Evolutionary conservation across 2,329 filamentous ascomycete species (phyloP).

Genomic region (Triangularia setosa): DNA sequence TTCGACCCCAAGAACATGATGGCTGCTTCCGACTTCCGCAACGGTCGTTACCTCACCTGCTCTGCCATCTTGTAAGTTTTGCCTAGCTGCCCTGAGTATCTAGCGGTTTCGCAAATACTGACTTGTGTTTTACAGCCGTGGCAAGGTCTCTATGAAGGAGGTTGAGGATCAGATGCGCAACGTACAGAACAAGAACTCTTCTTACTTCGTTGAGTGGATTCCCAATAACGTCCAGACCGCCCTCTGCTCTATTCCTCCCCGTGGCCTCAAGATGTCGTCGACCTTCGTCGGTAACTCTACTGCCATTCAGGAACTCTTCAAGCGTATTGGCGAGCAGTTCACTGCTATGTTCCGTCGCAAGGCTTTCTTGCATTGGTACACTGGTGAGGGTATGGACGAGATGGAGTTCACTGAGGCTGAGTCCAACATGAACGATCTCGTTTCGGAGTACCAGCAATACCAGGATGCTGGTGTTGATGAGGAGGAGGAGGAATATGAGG

Average conservation of each 20-base stretch:
- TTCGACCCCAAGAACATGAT: constrained; percentile 99
- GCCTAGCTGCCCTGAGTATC: neutral
- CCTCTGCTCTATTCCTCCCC: constrained; percentile 96
- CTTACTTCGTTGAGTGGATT: constrained; percentile 99
- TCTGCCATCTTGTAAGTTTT: constrained; percentile 85
- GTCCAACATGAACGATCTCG: constrained; percentile 99
- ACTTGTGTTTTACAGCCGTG: constrained; percentile 61
- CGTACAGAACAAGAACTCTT: constrained; percentile 99
- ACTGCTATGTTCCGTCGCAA: constrained; percentile 99
- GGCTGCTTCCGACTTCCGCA: constrained; percentile 99
- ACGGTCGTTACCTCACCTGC: constrained; percentile 99
- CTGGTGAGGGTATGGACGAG: constrained; percentile 99
- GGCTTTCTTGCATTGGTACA: constrained; percentile 99
- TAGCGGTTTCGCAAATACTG: constrained; percentile 23
- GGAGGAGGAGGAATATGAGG: constrained; percentile 92
- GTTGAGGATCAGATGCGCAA: constrained; percentile 99
- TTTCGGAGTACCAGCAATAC: constrained; percentile 99
- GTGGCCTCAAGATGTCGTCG: constrained; percentile 97
- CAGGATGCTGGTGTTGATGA: constrained; percentile 98
- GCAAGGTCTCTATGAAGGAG: constrained; percentile 99
- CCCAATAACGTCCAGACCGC: constrained; percentile 99
- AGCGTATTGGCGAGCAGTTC: constrained; percentile 99
- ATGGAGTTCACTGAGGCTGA: constrained; percentile 99
- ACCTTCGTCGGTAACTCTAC: constrained; percentile 99
- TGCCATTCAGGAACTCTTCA: constrained; percentile 99